Percentiles rank a stretch among this genome's conserved stretches.
These are phyloP conservation scores for Pseudogymnoascus sp. DNA, from an alignment of 2,329 filamentous ascomycete species.

Conservation along the genomic window DNA sequence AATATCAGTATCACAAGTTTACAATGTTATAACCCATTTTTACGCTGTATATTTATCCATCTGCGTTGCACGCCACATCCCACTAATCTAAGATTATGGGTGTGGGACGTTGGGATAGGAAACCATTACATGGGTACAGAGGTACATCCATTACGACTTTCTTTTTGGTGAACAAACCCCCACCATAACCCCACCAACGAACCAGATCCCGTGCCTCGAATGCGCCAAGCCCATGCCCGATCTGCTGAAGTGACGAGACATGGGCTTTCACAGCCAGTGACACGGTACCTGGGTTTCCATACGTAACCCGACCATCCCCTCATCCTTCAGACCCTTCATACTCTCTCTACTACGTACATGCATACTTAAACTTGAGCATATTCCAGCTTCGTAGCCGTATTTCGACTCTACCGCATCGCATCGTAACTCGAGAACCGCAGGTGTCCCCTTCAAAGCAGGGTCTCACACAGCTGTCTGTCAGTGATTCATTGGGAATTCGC, in stretches of 20 bases:
- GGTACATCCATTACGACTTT: background rate
- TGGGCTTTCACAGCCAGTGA: background rate
- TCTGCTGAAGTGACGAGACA: conserved; percentile 8
- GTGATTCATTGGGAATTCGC: background rate
- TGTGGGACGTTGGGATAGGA: background rate
- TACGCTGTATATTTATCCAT: background rate
- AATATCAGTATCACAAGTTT: background rate
- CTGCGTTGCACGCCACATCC: background rate
- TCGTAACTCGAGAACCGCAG: background rate
- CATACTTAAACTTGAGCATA: background rate
- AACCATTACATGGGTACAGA: background rate
- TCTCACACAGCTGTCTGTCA: background rate
- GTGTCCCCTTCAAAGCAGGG: background rate
- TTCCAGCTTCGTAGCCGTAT: background rate
- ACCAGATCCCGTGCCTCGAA: conserved; percentile 6
- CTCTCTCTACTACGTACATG: background rate
- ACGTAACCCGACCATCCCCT: conserved; percentile 7
- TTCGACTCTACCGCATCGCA: background rate
- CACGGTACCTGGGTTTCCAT: conserved; percentile 9
- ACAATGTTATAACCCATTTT: background rate
- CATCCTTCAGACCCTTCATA: background rate
- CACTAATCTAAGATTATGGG: no score
- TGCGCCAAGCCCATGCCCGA: conserved; percentile 2
- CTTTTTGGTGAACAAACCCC: background rate
- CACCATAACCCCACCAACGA: conserved; percentile 3